Percentiles rank a stretch among this genome's conserved stretches.
Conservation (phyloP, 768 basidiomycete species). For the Kwoniella mangroviensis region DNA sequence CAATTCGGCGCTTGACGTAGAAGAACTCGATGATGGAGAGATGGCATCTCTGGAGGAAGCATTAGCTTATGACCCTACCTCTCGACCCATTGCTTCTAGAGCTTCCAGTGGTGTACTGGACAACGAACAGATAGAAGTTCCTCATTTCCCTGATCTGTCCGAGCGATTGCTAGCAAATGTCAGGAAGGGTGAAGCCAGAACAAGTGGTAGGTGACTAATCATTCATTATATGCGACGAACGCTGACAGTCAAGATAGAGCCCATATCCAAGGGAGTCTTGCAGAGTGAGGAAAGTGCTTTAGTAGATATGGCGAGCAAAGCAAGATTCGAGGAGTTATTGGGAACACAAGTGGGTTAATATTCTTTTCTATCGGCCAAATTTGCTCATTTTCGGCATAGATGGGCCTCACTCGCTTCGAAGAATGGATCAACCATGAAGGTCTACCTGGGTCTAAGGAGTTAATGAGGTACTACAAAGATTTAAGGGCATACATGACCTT, state of each 20-base stretch:
- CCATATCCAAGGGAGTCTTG: slow-evolving; percentile 11
- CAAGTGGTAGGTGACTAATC: slow-evolving; percentile 25
- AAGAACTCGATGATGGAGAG: slow-evolving; percentile 8
- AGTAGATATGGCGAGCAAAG: slow-evolving; percentile 20
- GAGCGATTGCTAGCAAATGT: background rate
- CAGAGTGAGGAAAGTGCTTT: slow-evolving; percentile 14
- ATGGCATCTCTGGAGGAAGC: slow-evolving; percentile 20
- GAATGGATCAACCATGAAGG: slow-evolving; percentile 35
- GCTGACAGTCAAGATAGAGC: slow-evolving; percentile 13
- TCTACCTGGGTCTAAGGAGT: slow-evolving; percentile 23
- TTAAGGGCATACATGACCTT: slow-evolving; percentile 16
- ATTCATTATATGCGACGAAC: too few relatives aligned
- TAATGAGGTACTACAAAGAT: slow-evolving; percentile 35
- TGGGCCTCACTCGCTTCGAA: slow-evolving; percentile 31
- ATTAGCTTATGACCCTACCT: slow-evolving; percentile 6
- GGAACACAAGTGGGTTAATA: slow-evolving; percentile 16
- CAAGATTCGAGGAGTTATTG: slow-evolving; percentile 21
- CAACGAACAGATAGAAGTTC: background rate
- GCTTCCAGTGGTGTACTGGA: slow-evolving; percentile 3
- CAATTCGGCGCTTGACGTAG: background rate
- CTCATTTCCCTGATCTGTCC: slow-evolving; percentile 18
- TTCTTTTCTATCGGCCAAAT: background rate
- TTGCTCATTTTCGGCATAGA: slow-evolving; percentile 4
- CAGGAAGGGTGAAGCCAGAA: slow-evolving; percentile 1
- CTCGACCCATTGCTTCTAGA: background rate